Evolutionary conservation across 2,329 filamentous ascomycete genomes (phyloP).

Genomic region (Sporothrix schenckii): DNA sequence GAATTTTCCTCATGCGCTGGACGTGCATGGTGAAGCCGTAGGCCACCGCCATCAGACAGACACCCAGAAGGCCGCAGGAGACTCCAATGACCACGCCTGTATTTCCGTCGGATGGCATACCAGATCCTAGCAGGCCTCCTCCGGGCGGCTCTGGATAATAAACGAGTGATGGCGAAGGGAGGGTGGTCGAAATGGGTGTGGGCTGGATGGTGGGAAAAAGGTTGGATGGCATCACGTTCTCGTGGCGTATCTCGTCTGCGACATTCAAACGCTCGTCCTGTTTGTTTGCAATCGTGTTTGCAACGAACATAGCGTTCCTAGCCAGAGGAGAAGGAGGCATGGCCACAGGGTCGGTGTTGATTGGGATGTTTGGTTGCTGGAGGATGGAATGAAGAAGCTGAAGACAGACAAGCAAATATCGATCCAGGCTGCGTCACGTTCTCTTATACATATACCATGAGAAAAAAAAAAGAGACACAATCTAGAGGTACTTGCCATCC

Average conservation of each 20-base stretch:
- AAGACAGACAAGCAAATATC: not conserved
- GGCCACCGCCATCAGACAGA: not conserved
- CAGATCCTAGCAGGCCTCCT: not conserved
- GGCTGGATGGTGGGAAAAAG: not conserved
- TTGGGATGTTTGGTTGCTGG: not conserved
- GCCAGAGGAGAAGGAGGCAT: not conserved
- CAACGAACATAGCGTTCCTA: not conserved
- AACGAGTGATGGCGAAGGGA: not conserved
- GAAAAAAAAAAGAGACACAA: not conserved
- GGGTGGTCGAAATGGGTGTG: not conserved
- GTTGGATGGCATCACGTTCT: not conserved
- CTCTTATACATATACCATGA: not conserved
- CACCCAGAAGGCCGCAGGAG: conserved; percentile 1
- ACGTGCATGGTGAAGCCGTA: conserved; percentile 1
- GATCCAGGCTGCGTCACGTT: not conserved
- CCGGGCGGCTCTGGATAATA: not conserved
- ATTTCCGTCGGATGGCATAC: not conserved
- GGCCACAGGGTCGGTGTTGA: not conserved
- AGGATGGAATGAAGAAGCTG: not conserved
- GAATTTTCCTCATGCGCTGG: not conserved
- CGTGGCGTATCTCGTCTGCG: not conserved
- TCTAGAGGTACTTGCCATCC: not conserved
- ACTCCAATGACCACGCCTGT: conserved; percentile 6
- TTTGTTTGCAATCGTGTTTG: not conserved
- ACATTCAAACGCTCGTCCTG: not conserved